phyloP scores from a whole-genome alignment of 805 yeast species.

The Spathaspora arborariae region DNA sequence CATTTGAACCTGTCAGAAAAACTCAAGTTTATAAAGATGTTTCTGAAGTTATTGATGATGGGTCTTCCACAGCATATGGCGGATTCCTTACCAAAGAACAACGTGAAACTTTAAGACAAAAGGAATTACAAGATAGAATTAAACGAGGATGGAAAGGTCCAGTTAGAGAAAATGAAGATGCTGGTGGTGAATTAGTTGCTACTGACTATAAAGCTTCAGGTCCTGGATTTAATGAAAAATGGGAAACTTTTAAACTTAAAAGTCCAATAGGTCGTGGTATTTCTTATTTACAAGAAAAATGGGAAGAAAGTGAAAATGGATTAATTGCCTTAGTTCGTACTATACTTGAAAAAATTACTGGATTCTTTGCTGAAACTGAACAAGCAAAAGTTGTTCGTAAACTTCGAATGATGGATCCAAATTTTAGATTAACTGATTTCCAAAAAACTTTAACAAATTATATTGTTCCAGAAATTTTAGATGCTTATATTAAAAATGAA shows the following conservation, averaged over 20 bases:
- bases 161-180: conserved; percentile 73
- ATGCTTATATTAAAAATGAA: conserved; percentile 92
- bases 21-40: conserved; percentile 89
- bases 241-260: conserved; percentile 63
- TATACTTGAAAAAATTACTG: conserved; percentile 72
- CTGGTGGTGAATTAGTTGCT: conserved; percentile 77
- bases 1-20: conserved; percentile 87
- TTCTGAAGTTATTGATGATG: conserved; percentile 85
- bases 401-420: conserved; percentile 87
- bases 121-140: conserved; percentile 49
- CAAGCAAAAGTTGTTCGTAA: conserved; percentile 85
- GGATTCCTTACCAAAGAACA: conserved; percentile 84
- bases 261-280: conserved; percentile 66
- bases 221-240: conserved; percentile 59
- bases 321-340: conserved; percentile 78
- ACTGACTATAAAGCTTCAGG: conserved; percentile 78
- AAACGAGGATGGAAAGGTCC: conserved; percentile 61
- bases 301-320: conserved; percentile 96
- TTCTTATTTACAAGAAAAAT: conserved; percentile 59
- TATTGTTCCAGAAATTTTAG: conserved; percentile 91
- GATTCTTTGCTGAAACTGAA: conserved; percentile 94
- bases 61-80: conserved; percentile 85
- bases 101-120: conserved; percentile 63
- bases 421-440: conserved; percentile 75
- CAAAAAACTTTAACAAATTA: conserved; percentile 82